Base-by-base conservation (phyloP, 148 eudicot species). In the Rhododendron williamsianum region DNA sequence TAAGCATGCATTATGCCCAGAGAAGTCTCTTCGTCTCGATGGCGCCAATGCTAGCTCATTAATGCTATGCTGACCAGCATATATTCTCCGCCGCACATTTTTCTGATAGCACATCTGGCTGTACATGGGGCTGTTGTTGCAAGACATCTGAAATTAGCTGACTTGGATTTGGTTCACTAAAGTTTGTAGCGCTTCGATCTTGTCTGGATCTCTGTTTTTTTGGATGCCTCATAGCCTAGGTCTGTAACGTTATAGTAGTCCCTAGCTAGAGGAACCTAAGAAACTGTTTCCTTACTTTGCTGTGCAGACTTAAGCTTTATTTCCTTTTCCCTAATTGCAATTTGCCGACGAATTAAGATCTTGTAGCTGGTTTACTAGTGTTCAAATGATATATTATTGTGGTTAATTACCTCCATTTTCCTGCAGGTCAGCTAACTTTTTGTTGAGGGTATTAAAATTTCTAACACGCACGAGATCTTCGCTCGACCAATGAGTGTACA, bases 301-400 rank as follows among this genome's bases (percentile, higher is more conserved):
- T 86, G 88, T 69, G 81, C 84, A 36, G 88, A 38, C 89, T 92
- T 92, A 6, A 87, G 93, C 89, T 92, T 93, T 63, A 94, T 83
- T 83, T 94, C 91, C 83, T 87, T 94, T 86, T 94, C 97, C 78
- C 90, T 88, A 10, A 88, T 88, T 11, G 91, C 95, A 49, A 94
- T 93, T 83, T 86, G 87, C 86, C 93, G 95, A 56, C 95, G 93
- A 30, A 30, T 30, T 30, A 71, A 94, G 89, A 82, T 94, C 94
- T 86, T 93, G 93, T 30, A 30, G 30, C 30, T 84, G 91, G 91
- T 71, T 92, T 91, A 87, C 85, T 90, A 69, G 84, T 85, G 78
- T 88, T 89, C 71, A 85, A 65, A 73, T 79, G 89, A 30, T 30
- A 30, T 30, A 81, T 87, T 84, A 81, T 81, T 91, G 83, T 88